A percentile compares a stretch with the other conserved stretches of the same genome.
Evolutionary conservation across 768 basidiomycete species (phyloP).

Genomic region (Leccinellum luteum): DNA sequence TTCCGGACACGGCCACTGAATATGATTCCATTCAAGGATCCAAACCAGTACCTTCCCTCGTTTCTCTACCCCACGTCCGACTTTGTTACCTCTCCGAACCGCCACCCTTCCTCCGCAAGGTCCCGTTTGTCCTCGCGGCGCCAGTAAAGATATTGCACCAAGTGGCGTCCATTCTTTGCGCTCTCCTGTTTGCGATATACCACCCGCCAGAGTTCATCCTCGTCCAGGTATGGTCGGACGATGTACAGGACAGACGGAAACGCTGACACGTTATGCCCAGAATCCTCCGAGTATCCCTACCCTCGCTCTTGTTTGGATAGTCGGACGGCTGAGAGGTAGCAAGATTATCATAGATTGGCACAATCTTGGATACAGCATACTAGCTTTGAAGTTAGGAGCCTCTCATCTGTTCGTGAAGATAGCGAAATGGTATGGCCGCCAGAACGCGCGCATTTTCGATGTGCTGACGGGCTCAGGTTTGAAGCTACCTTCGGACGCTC

Average conservation of each 20-base stretch:
- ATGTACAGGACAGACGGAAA: neutral
- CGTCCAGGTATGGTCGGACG: slow-evolving; percentile 67
- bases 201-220: slow-evolving; percentile 81
- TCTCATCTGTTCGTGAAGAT: slow-evolving; percentile 68
- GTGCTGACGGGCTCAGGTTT: slow-evolving; percentile 52
- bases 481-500: slow-evolving; percentile 74
- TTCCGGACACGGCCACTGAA: neutral
- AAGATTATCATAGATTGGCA: slow-evolving; percentile 99
- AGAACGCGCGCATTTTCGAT: neutral
- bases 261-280: slow-evolving; percentile 39
- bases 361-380: slow-evolving; percentile 92
- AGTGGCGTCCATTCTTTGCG: slow-evolving; percentile 55
- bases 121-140: slow-evolving; percentile 71
- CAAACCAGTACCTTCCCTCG: slow-evolving; percentile 69
- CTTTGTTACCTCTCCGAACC: slow-evolving; percentile 68
- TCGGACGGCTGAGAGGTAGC: slow-evolving; percentile 62
- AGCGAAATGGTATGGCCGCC: slow-evolving; percentile 62
- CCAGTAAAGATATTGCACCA: slow-evolving; percentile 82
- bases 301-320: slow-evolving; percentile 78
- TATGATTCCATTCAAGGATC: slow-evolving; percentile 50
- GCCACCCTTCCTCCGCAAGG: slow-evolving; percentile 45
- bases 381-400: slow-evolving; percentile 76
- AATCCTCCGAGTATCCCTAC: slow-evolving; percentile 98
- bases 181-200: slow-evolving; percentile 57
- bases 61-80: slow-evolving; percentile 60